Evolutionary conservation across 495 filamentous ascomycete species (phyloP), one percentile per base, ranked within the genome.

Genomic region (Aspergillus asperescens): DNA sequence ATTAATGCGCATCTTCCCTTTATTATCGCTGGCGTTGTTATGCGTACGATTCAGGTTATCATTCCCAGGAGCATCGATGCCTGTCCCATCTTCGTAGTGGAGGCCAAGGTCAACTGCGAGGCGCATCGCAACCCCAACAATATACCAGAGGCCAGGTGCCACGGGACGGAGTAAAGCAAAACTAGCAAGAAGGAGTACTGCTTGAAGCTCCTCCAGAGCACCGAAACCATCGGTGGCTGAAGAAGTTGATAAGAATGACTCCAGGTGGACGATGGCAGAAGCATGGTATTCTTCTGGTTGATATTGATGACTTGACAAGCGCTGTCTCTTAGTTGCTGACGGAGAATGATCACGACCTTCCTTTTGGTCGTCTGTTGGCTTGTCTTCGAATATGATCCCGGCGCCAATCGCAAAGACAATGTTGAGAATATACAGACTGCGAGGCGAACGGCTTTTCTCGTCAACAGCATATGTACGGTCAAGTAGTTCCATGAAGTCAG

Each of bases 391-490:
- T 55, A 95, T 94, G 57, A 96, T 95, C 0, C 90, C 92, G 10
- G 89, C 87, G 7, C 92, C 92, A 55, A 96, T 96, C 5, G 92
- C 92, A 71, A 92, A 97, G n/a, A 96, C 92, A 66, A 97, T 96
- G 66, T 96, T 95, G 41, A 96, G 77, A 67, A 90, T 81, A 63
- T 96, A 97, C 12, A 90, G 80, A 67, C 95, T 90, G 44, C 88
- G 81, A 7, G 91, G 82, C 16, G 86, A 88, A 24, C 89, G 80
- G 49, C 80, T 80, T 50, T 82, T 81, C 46, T 81, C 81, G 28
- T 85, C 81, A 7, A 81, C 72, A 3, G 77, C 72, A 65, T 93
- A 97, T 0, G 88, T 88, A 37, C 79, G 77, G 28, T 94, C 83
- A 52, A 96, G 81, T 68, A 95, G 80, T 29, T 82, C 74, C 80